Percentiles rank a stretch among this genome's conserved stretches.
Evolutionary conservation across 306 rosid species (phyloP).

Genomic region (Sechiopsis laciniata): DNA sequence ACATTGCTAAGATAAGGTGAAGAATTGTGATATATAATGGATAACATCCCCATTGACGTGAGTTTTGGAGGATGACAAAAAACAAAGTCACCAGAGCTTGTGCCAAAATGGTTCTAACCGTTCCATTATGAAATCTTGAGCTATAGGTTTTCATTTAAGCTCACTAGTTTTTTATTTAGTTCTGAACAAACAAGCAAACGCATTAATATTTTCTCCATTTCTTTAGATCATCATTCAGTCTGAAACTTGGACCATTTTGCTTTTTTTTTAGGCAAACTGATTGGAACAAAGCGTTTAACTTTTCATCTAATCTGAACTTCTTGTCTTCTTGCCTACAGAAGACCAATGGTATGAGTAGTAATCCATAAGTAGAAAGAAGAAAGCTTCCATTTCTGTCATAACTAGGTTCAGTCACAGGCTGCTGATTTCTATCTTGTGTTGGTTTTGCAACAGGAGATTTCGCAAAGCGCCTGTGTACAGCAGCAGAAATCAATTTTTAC

Average conservation of each 20-base stretch:
- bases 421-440: constrained; percentile 22
- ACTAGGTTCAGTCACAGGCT: neutral
- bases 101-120: no score
- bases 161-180: neutral
- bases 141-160: neutral
- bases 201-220: neutral
- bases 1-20: no score
- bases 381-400: neutral
- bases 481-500: constrained; percentile 71
- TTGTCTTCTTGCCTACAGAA: constrained; percentile 68
- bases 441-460: constrained; percentile 60
- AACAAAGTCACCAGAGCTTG: no score
- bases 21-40: no score
- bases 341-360: constrained; percentile 51
- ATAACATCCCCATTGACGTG: no score
- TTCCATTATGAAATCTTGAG: neutral
- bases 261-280: constrained; percentile 69
- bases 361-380: constrained; percentile 22
- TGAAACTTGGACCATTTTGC: constrained; percentile 19
- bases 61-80: no score
- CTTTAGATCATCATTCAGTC: neutral
- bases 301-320: constrained; percentile 66
- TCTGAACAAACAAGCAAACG: neutral
- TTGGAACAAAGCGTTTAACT: constrained; percentile 86
- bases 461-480: constrained; percentile 65